Evolutionary conservation across 1,284 basidiomycete species (phyloP).

Genomic region (Ceratobasidium sp.): DNA sequence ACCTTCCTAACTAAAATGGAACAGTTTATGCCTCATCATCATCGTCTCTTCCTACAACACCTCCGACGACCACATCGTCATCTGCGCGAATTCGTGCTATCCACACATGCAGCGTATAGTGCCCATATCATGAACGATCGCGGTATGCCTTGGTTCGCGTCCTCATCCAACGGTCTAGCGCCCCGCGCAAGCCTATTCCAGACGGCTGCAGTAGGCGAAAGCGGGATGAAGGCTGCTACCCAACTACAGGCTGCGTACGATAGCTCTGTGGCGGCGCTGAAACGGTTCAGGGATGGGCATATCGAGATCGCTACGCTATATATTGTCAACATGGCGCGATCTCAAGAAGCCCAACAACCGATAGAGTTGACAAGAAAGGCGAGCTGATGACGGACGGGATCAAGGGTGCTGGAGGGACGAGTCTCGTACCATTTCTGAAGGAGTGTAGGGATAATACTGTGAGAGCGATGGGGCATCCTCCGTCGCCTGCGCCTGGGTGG

Average conservation of each 20-base stretch:
- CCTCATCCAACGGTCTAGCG: conserved; percentile 50
- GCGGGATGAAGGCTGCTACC: conserved; percentile 37
- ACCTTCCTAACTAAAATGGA: conserved; percentile 84
- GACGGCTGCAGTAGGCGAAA: conserved; percentile 48
- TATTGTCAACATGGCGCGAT: conserved; percentile 74
- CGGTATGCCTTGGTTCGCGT: conserved; percentile 51
- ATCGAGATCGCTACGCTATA: conserved; percentile 87
- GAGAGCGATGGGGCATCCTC: conserved; percentile 61
- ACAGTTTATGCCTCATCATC: conserved; percentile 89
- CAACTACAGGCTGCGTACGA: conserved; percentile 67
- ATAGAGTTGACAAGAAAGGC: conserved; percentile 42
- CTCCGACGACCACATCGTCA: conserved; percentile 69
- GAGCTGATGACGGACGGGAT: conserved; percentile 62
- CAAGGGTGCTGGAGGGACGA: conserved; percentile 88
- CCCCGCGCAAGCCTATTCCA: conserved; percentile 24
- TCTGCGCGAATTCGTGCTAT: conserved; percentile 62
- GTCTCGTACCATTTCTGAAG: conserved; percentile 84
- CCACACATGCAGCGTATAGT: conserved; percentile 25
- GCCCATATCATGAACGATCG: conserved; percentile 11
- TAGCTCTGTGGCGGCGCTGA: conserved; percentile 74
- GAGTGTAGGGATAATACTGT: conserved; percentile 78
- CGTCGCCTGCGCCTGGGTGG: conserved; percentile 15
- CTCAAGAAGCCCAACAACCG: conserved; percentile 49
- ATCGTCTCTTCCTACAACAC: conserved; percentile 58
- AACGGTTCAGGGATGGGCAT: conserved; percentile 86